Evolutionary conservation across 768 basidiomycete genomes (phyloP).

Genomic region (Sarcodon aspratus): DNA sequence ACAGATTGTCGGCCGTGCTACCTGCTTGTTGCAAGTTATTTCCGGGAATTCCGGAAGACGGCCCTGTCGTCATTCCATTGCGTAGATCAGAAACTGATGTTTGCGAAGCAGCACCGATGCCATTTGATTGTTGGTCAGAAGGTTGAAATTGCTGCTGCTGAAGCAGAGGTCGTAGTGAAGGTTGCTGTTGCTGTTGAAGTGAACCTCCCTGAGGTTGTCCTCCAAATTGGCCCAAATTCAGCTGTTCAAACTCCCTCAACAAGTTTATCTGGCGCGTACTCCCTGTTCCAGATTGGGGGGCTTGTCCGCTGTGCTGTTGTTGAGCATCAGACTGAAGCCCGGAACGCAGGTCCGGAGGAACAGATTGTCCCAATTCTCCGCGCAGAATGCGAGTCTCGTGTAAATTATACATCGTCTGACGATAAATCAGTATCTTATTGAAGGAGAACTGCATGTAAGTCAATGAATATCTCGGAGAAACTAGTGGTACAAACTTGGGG

Average conservation of each 20-base stretch:
- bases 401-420: conserved; percentile 23
- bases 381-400: conserved; percentile 20
- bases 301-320: neutral
- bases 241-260: conserved; percentile 19
- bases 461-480: neutral
- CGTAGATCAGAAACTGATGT: conserved; percentile 11
- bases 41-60: conserved; percentile 21
- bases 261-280: neutral
- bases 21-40: conserved; percentile 29
- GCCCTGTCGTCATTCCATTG: neutral
- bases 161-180: neutral
- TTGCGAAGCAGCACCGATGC: conserved; percentile 20
- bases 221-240: conserved; percentile 9
- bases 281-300: neutral
- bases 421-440: conserved; percentile 11
- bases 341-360: conserved; percentile 26
- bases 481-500: conserved; percentile 4
- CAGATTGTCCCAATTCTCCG: conserved; percentile 10
- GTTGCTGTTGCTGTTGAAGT: conserved; percentile 4
- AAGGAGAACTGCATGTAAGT: neutral
- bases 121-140: conserved; percentile 14
- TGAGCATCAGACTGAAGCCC: conserved; percentile 12
- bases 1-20: conserved; percentile 13
- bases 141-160: conserved; percentile 11
- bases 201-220: neutral